Conservation (phyloP, 345 rosid species). For the Alliaria petiolata region DNA sequence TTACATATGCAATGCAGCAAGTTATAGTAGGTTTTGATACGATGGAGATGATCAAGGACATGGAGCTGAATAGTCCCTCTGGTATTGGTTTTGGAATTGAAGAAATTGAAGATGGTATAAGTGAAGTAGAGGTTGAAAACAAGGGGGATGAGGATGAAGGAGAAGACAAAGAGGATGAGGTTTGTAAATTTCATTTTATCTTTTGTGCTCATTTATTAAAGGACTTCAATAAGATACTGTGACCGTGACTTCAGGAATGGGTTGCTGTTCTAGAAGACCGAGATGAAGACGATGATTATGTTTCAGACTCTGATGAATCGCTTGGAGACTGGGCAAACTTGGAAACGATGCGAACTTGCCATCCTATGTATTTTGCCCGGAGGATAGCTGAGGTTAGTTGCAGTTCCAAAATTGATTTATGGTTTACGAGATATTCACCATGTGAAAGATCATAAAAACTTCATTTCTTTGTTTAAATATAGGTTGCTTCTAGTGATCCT, state of each 20-base stretch:
- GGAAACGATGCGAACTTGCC: constrained; percentile 85
- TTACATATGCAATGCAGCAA: constrained; percentile 62
- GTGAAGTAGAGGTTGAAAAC: constrained; percentile 47
- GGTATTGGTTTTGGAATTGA: constrained; percentile 69
- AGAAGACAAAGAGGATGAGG: constrained; percentile 58
- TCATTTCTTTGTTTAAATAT: neutral
- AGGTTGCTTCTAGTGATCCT: constrained; percentile 76
- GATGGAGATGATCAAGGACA: constrained; percentile 63
- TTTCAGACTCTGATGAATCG: constrained; percentile 53
- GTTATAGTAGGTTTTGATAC: constrained; percentile 79
- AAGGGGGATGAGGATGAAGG: constrained; percentile 36
- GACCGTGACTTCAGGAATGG: constrained; percentile 56
- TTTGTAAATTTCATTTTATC: constrained; percentile 2
- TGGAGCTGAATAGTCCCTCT: constrained; percentile 59
- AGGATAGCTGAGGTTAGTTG: constrained; percentile 50
- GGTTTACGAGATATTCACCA: neutral
- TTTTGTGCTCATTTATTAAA: neutral
- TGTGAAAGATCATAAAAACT: neutral
- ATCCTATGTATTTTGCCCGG: constrained; percentile 88
- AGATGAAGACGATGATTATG: constrained; percentile 54
- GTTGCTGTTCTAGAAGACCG: constrained; percentile 60
- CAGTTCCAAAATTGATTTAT: neutral
- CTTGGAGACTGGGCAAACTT: constrained; percentile 89
- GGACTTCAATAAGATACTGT: neutral
- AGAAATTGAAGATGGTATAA: constrained; percentile 43